A percentile compares a stretch with the other conserved stretches of the same genome.
These are phyloP conservation scores for Gryganskiella cystojenkinii DNA, from an alignment of 192 early-diverging fungal genomes.

Conservation along the genomic window DNA sequence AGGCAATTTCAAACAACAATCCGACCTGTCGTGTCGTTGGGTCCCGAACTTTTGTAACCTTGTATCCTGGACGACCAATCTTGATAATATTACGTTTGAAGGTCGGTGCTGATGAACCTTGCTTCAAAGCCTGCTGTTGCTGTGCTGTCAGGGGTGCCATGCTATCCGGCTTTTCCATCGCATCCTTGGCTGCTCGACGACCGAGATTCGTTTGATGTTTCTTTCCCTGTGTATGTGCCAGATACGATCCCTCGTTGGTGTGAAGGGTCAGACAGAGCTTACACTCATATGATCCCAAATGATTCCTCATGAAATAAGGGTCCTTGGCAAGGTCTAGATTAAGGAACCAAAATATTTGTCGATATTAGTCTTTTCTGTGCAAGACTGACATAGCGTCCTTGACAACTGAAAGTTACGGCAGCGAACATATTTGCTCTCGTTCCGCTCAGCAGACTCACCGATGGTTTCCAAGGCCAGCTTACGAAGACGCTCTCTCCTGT, in stretches of 20 bases:
- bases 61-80: constrained; percentile 96
- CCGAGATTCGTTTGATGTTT: constrained; percentile 97
- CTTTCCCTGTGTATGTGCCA: constrained; percentile 98
- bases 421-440: too few relatives aligned
- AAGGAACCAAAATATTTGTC: too few relatives aligned
- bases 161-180: constrained; percentile 67
- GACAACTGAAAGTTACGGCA: too few relatives aligned
- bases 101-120: constrained; percentile 48
- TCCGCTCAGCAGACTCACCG: constrained; percentile 60
- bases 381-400: too few relatives aligned
- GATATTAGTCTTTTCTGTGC: too few relatives aligned
- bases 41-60: constrained; percentile 92
- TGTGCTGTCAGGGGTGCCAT: constrained; percentile 48
- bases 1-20: constrained; percentile 93
- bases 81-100: constrained; percentile 86
- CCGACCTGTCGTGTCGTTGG: constrained; percentile 89
- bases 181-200: constrained; percentile 88
- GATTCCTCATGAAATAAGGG: constrained; percentile 98
- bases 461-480: constrained; percentile 96
- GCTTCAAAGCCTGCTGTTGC: constrained; percentile 56
- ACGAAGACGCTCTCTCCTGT: constrained; percentile 93
- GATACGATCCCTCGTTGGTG: constrained; percentile 93
- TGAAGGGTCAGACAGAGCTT: constrained; percentile 87
- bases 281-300: constrained; percentile 85
- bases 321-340: constrained; percentile 87